These are phyloP conservation scores for Pisolithus microcarpus DNA, from an alignment of 768 basidiomycete genomes.

Conservation along the genomic window DNA sequence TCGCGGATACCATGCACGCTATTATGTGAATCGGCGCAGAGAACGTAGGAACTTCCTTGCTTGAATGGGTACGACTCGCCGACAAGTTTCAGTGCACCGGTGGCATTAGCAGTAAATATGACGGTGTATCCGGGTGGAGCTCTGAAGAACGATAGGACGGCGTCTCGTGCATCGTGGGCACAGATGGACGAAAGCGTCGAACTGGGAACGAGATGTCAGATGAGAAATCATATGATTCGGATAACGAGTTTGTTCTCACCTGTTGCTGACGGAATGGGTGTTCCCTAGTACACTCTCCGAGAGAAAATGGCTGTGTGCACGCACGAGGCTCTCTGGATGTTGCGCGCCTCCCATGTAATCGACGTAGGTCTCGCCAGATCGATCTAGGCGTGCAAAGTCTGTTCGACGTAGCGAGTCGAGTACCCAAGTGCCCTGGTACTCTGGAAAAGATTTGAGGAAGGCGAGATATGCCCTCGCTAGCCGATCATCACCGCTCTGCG, in stretches of 20 bases:
- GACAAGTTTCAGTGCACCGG: conserved; percentile 71
- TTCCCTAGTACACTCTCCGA: conserved; percentile 65
- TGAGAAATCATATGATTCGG: background rate
- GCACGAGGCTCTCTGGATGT: conserved; percentile 72
- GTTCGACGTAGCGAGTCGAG: conserved; percentile 59
- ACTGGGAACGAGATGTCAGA: conserved; percentile 29
- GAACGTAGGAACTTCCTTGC: conserved; percentile 51
- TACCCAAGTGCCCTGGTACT: conserved; percentile 65
- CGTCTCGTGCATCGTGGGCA: conserved; percentile 61
- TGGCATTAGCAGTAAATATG: conserved; percentile 76
- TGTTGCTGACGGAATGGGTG: conserved; percentile 77
- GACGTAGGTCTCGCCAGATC: conserved; percentile 65
- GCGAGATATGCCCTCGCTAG: conserved; percentile 36
- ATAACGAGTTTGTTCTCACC: conserved; percentile 34
- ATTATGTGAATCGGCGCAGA: conserved; percentile 76
- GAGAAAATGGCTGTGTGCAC: conserved; percentile 63
- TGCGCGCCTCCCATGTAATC: conserved; percentile 84
- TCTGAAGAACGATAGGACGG: conserved; percentile 70
- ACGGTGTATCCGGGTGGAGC: conserved; percentile 74
- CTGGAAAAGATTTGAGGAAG: conserved; percentile 42
- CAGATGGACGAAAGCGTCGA: conserved; percentile 62
- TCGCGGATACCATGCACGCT: conserved; percentile 78
- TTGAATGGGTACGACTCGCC: conserved; percentile 75
- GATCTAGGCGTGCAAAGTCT: conserved; percentile 55
- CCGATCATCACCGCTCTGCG: conserved; percentile 25